Conservation (phyloP, 768 basidiomycete species). For the Phanerochaete carnosa region DNA sequence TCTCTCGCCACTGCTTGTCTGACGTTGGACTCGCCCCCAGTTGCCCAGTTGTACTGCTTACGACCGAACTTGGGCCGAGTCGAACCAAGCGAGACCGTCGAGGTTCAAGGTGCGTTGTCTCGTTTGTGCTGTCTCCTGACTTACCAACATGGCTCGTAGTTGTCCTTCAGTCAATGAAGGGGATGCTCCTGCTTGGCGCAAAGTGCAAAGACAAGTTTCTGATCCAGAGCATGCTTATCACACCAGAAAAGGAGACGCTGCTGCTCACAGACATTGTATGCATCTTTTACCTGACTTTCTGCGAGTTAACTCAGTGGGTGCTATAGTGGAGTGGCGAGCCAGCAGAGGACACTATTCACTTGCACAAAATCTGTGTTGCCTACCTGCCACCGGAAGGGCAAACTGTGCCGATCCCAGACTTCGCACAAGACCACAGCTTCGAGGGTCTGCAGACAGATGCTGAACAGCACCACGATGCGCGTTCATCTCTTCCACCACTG, state of each 20-base stretch:
- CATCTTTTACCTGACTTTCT: constrained; percentile 11
- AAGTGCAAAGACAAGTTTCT: constrained; percentile 99
- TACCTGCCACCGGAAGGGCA: constrained; percentile 89
- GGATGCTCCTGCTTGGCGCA: constrained; percentile 81
- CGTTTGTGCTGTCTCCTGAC: neutral
- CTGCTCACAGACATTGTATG: constrained; percentile 83
- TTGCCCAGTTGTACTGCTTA: constrained; percentile 88
- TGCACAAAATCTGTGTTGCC: constrained; percentile 90
- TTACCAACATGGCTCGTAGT: constrained; percentile 47
- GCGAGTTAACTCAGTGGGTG: neutral
- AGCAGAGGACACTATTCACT: constrained; percentile 66
- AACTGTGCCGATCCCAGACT: constrained; percentile 41
- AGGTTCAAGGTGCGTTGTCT: constrained; percentile 66
- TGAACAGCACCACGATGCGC: constrained; percentile 22
- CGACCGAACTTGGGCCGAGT: constrained; percentile 97
- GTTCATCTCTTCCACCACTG: constrained; percentile 27
- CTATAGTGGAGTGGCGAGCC: constrained; percentile 62
- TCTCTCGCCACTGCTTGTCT: neutral
- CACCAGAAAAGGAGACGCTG: constrained; percentile 80
- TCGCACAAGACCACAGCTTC: constrained; percentile 12
- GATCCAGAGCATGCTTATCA: constrained; percentile 92
- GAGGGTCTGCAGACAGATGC: constrained; percentile 15
- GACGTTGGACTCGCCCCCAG: neutral
- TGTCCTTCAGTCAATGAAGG: constrained; percentile 94
- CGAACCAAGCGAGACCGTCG: constrained; percentile 91